Conservation (phyloP, 164 flowering plant genomes). For the Chloranthus sessilifolius region DNA sequence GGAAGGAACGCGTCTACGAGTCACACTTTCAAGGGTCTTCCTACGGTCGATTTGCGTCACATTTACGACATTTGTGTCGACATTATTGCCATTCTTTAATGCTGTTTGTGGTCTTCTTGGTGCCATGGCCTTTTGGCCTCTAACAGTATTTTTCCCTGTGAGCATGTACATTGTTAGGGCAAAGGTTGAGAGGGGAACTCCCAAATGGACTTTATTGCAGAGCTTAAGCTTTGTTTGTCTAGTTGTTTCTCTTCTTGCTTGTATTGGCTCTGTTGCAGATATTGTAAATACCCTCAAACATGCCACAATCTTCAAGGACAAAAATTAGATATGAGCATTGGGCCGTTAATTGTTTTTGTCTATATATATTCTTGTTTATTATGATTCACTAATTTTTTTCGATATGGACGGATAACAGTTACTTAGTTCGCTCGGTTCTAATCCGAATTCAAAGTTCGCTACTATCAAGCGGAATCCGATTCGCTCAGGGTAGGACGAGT, state of each 20-base stretch:
- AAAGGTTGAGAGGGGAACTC: constrained; percentile 7
- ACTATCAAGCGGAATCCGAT: no score
- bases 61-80: constrained; percentile 27
- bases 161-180: constrained; percentile 16
- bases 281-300: constrained; percentile 12
- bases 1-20: constrained; percentile 1
- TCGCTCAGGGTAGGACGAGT: no score
- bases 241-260: constrained; percentile 9
- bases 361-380: no score
- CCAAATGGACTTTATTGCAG: constrained; percentile 14
- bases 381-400: no score
- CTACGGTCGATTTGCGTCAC: constrained; percentile 21
- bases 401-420: no score
- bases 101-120: constrained; percentile 15
- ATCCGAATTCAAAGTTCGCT: no score
- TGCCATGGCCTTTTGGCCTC: constrained; percentile 16
- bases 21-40: constrained; percentile 24
- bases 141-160: constrained; percentile 15
- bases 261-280: constrained; percentile 18
- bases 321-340: no score
- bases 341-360: no score
- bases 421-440: no score
- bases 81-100: constrained; percentile 27
- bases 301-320: constrained; percentile 10
- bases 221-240: constrained; percentile 14